phyloP scores from a whole-genome alignment of 352 stramenopile genomes.

The Aphanomyces invadans region DNA sequence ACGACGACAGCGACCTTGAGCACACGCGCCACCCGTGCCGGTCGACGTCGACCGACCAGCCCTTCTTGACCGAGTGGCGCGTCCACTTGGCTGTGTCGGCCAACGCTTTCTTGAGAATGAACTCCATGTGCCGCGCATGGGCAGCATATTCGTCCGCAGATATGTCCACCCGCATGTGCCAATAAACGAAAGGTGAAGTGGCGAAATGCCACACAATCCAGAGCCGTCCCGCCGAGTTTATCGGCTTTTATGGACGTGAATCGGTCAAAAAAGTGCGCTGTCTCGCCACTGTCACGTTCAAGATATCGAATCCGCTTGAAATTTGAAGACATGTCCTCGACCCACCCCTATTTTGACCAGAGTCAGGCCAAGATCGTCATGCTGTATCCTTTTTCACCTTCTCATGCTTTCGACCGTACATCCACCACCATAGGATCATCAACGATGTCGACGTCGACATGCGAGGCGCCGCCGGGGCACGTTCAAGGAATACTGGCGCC shows the following conservation, averaged over 20 bases:
- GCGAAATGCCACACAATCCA: no score
- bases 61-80: background rate
- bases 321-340: background rate
- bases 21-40: conserved; percentile 14
- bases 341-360: background rate
- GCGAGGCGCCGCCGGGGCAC: no score
- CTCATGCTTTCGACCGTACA: no score
- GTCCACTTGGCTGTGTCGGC: background rate
- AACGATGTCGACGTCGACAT: background rate
- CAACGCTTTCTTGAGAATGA: conserved; percentile 2
- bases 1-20: background rate
- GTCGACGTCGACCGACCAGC: background rate
- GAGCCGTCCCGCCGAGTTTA: no score
- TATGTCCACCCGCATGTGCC: background rate
- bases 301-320: background rate
- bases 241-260: background rate
- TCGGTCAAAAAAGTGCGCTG: background rate
- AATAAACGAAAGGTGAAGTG: background rate
- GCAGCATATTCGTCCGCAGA: background rate
- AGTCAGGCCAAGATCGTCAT: background rate
- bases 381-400: no score
- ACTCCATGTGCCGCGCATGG: background rate
- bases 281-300: background rate
- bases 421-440: no score
- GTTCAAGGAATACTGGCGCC: no score